A percentile compares a stretch with the other conserved stretches of the same genome.
Conservation (phyloP, 805 yeast genomes). For the Hanseniaspora lindneri region DNA sequence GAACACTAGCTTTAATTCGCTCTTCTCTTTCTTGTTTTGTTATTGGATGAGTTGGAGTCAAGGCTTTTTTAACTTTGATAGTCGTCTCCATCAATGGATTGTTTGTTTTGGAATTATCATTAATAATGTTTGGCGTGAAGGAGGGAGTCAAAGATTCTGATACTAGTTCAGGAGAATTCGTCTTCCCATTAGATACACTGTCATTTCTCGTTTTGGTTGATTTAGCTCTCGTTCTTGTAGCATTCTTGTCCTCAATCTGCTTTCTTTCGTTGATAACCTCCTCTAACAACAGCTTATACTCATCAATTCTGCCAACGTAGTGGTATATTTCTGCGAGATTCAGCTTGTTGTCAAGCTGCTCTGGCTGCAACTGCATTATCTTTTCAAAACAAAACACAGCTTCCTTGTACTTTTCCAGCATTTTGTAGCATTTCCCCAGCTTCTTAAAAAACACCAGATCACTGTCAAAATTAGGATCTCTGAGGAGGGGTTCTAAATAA, state of each 20-base stretch:
- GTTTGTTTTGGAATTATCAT: constrained; percentile 16
- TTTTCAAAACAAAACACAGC: constrained; percentile 51
- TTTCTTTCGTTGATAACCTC: constrained; percentile 41
- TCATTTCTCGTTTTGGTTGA: constrained; percentile 17
- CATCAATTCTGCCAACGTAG: constrained; percentile 47
- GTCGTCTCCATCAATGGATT: constrained; percentile 21
- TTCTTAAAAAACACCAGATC: constrained; percentile 36
- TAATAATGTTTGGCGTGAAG: constrained; percentile 12
- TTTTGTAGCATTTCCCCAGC: constrained; percentile 67
- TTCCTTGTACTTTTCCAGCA: constrained; percentile 52
- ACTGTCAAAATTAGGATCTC: constrained; percentile 41
- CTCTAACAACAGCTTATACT: constrained; percentile 42
- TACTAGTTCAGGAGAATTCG: neutral
- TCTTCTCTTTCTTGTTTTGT: constrained; percentile 45
- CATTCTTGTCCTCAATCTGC: constrained; percentile 11
- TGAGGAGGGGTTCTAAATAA: constrained; percentile 47
- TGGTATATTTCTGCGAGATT: constrained; percentile 74
- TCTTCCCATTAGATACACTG: neutral
- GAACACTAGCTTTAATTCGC: constrained; percentile 44
- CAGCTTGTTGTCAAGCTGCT: constrained; percentile 59
- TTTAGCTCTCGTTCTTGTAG: constrained; percentile 20
- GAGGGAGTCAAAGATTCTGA: constrained; percentile 8
- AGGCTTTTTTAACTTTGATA: constrained; percentile 25
- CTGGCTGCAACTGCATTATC: constrained; percentile 45
- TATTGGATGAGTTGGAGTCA: constrained; percentile 26